phyloP scores from a whole-genome alignment of 2,329 filamentous ascomycete species.

The Penicillium sp. region DNA sequence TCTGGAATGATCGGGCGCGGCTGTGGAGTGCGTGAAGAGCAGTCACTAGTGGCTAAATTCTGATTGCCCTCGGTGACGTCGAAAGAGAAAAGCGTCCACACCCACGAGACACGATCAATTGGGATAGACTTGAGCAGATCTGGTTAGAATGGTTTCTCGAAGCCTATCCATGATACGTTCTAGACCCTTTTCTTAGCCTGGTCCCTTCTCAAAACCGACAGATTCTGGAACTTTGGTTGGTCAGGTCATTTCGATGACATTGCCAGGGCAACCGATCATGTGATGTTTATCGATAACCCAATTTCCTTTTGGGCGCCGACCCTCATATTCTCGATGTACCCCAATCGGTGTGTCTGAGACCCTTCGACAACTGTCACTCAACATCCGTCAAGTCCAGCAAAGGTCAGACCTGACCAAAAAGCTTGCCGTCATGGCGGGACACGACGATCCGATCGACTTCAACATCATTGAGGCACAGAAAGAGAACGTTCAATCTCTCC shows the following conservation, averaged over 20 bases:
- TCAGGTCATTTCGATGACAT: constrained; percentile 5
- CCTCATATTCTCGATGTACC: neutral
- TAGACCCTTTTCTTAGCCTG: too few species aligned
- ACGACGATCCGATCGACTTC: constrained; percentile 55
- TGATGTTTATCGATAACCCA: constrained; percentile 36
- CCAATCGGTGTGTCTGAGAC: neutral
- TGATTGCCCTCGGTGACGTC: neutral
- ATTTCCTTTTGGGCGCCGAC: constrained; percentile 10
- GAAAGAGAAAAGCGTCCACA: too few species aligned
- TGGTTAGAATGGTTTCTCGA: too few species aligned
- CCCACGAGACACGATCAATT: too few species aligned
- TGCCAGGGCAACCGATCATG: constrained; percentile 25
- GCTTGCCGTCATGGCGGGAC: constrained; percentile 42
- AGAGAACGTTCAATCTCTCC: constrained; percentile 93
- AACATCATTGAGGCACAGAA: constrained; percentile 94
- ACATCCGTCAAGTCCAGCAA: neutral
- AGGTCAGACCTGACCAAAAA: constrained; percentile 34
- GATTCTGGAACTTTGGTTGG: too few species aligned
- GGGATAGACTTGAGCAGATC: too few species aligned
- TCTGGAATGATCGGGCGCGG: neutral
- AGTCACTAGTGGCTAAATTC: neutral
- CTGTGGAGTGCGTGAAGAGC: neutral
- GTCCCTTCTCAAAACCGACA: too few species aligned
- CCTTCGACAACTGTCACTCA: constrained; percentile 7
- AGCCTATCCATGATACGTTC: too few species aligned